These are phyloP conservation scores for Fusarium sp. DNA, from an alignment of 2,329 filamentous ascomycete genomes.

Conservation along the genomic window DNA sequence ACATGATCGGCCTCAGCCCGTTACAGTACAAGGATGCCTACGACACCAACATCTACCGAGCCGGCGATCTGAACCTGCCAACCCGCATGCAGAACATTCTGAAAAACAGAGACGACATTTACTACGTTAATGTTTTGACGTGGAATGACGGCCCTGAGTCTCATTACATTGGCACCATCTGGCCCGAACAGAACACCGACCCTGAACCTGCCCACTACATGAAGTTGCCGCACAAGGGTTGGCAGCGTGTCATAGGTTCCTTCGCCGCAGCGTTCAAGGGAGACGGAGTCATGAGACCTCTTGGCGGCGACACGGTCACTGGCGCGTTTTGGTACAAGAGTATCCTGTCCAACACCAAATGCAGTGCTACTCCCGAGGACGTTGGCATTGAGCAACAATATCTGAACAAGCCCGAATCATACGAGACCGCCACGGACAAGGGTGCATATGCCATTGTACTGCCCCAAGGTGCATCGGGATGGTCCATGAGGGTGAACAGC, in stretches of 20 bases:
- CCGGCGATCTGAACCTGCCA: background rate
- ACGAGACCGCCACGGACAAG: background rate
- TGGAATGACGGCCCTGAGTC: background rate
- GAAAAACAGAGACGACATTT: background rate
- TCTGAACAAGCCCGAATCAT: background rate
- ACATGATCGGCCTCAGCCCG: background rate
- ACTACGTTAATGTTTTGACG: background rate
- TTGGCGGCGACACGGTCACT: background rate
- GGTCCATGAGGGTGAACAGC: background rate
- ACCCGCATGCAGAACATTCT: conserved; percentile 1
- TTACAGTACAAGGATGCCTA: background rate
- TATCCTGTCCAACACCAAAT: background rate
- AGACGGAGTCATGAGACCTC: background rate
- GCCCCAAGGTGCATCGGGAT: background rate
- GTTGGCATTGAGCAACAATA: background rate
- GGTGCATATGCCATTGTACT: background rate
- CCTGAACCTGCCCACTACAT: background rate
- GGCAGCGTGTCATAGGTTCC: background rate
- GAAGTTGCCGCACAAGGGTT: background rate
- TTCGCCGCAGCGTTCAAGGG: background rate
- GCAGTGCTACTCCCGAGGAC: background rate
- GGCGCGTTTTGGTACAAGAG: conserved; percentile 1
- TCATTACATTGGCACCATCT: background rate
- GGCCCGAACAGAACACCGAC: background rate
- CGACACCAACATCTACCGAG: conserved; percentile 2